phyloP scores from a whole-genome alignment of 306 rosid genomes.

The Cicer bijugum region DNA sequence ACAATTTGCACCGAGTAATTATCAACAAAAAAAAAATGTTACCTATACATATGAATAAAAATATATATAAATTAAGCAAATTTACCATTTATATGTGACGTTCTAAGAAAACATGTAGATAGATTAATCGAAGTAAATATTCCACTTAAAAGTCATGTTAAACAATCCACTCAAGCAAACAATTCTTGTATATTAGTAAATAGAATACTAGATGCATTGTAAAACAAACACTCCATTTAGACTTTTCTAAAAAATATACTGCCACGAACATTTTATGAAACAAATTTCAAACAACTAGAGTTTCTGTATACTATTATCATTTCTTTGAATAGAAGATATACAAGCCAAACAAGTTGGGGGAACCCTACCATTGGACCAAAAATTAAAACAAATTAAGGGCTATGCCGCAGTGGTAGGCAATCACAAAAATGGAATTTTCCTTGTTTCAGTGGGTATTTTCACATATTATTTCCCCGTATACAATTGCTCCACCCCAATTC shows the following conservation, averaged over 20 bases:
- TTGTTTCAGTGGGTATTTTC: constrained; percentile 19
- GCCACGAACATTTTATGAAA: not conserved
- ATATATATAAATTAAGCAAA: not conserved
- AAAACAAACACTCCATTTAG: not conserved
- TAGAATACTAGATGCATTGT: not conserved
- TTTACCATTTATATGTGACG: not conserved
- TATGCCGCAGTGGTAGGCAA: constrained; percentile 38
- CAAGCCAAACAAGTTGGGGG: not conserved
- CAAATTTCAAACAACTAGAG: not conserved
- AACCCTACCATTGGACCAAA: constrained; percentile 22
- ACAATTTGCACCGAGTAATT: no score
- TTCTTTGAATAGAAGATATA: constrained; percentile 31
- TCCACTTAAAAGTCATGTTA: not conserved
- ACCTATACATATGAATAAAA: not conserved
- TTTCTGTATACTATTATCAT: not conserved
- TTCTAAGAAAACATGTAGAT: not conserved
- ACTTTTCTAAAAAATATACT: not conserved
- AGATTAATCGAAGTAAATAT: not conserved
- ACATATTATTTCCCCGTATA: not conserved
- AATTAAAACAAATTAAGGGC: constrained; percentile 8
- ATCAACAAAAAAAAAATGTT: no score
- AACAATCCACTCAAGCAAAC: not conserved
- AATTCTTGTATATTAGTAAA: not conserved
- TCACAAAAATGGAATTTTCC: constrained; percentile 45
- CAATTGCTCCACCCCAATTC: constrained; percentile 38